Evolutionary conservation across 2,329 filamentous ascomycete species (phyloP).

Genomic region (Fragosphaeria purpurea): DNA sequence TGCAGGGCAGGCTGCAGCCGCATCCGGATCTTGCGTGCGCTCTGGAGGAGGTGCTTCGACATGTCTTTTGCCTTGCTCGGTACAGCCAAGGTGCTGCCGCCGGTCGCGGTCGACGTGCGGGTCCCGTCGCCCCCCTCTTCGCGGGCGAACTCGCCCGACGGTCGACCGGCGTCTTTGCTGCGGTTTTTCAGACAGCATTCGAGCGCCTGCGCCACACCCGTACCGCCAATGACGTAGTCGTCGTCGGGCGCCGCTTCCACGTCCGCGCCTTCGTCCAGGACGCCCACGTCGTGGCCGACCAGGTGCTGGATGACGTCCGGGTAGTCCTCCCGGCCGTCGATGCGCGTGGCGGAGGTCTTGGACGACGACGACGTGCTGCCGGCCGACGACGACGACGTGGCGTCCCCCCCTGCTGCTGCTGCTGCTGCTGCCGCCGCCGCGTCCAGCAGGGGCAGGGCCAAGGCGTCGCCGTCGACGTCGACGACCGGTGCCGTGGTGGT

Average conservation of each 20-base stretch:
- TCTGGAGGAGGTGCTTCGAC: conserved; percentile 79
- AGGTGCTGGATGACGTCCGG: conserved; percentile 81
- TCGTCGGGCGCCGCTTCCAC: conserved; percentile 69
- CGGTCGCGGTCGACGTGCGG: background rate
- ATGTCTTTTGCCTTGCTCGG: conserved; percentile 73
- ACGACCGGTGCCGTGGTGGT: conserved; percentile 19
- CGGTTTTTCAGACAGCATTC: conserved; percentile 83
- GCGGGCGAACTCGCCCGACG: conserved; percentile 41
- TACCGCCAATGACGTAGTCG: conserved; percentile 92
- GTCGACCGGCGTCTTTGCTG: conserved; percentile 49
- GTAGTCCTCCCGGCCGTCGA: conserved; percentile 31
- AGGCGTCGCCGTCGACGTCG: conserved; percentile 32
- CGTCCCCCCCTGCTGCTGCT: too few species aligned
- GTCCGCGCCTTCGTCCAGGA: conserved; percentile 47
- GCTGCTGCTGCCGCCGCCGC: too few species aligned
- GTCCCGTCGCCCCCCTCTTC: conserved; percentile 37
- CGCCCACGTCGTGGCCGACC: conserved; percentile 56
- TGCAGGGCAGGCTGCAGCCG: conserved; percentile 75
- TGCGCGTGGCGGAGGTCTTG: conserved; percentile 17
- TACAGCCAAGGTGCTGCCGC: conserved; percentile 19
- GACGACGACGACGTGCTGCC: conserved; percentile 2
- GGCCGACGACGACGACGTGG: conserved; percentile 10
- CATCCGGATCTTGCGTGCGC: conserved; percentile 77
- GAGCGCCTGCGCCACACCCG: conserved; percentile 87
- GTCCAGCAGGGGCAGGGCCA: conserved; percentile 1